phyloP scores from a whole-genome alignment of 1,284 basidiomycete genomes.

The Hemileia vastatrix region DNA sequence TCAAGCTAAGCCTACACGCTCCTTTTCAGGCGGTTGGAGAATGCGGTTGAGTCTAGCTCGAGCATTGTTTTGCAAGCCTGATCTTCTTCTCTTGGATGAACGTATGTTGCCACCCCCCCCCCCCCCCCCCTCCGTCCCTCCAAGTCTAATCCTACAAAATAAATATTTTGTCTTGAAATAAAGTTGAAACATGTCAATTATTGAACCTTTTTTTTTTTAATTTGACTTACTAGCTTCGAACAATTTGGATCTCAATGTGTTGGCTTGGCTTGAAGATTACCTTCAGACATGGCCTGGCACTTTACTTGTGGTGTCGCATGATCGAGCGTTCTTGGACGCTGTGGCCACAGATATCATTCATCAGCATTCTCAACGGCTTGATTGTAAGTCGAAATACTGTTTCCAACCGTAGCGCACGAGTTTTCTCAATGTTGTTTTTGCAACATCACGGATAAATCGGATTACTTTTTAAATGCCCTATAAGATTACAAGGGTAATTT shows the following conservation, averaged over 20 bases:
- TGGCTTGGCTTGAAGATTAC: slow-evolving; percentile 77
- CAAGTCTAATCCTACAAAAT: no score
- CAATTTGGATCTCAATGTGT: slow-evolving; percentile 67
- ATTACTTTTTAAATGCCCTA: background rate
- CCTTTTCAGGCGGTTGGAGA: slow-evolving; percentile 96
- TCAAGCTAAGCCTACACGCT: slow-evolving; percentile 47
- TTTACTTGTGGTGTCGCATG: slow-evolving; percentile 93
- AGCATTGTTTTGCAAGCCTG: slow-evolving; percentile 82
- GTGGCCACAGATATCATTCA: slow-evolving; percentile 70
- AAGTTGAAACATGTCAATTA: no score
- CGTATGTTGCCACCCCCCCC: background rate
- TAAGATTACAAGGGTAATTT: slow-evolving; percentile 69
- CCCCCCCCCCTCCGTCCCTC: background rate
- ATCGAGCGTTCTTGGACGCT: slow-evolving; percentile 94
- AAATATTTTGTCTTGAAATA: no score
- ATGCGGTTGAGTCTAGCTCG: slow-evolving; percentile 51
- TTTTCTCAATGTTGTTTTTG: slow-evolving; percentile 22
- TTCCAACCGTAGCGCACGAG: background rate
- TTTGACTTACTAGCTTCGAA: no score
- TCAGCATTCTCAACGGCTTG: slow-evolving; percentile 85
- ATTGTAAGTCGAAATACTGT: slow-evolving; percentile 55
- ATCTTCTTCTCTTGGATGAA: slow-evolving; percentile 79
- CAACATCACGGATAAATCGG: slow-evolving; percentile 26
- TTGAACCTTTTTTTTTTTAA: no score
- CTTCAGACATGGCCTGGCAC: slow-evolving; percentile 93